Conservation (phyloP, 2,329 filamentous ascomycete genomes). For the Pestalotiopsis sp. region DNA sequence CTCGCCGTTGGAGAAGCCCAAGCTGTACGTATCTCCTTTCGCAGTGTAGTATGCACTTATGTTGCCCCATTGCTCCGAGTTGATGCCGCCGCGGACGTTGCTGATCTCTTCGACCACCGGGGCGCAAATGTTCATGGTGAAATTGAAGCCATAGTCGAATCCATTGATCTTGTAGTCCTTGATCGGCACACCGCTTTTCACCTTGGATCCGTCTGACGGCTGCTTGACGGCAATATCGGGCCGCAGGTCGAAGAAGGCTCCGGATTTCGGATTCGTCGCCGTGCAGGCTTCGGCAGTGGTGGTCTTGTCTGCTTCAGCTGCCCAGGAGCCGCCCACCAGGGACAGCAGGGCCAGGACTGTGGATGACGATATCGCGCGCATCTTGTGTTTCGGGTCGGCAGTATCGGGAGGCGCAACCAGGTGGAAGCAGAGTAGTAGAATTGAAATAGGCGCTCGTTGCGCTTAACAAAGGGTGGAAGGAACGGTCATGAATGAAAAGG, state of each 20-base stretch:
- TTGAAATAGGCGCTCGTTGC: conserved; percentile 8
- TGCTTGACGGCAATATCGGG: conserved; percentile 52
- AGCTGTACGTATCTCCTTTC: conserved; percentile 69
- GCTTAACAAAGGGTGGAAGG: neutral
- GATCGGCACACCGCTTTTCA: conserved; percentile 37
- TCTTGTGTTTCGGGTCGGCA: conserved; percentile 14
- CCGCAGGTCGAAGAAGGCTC: conserved; percentile 62
- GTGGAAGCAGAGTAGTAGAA: neutral
- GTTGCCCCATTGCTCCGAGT: conserved; percentile 66
- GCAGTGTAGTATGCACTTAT: conserved; percentile 77
- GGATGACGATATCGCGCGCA: conserved; percentile 27
- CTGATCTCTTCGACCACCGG: conserved; percentile 70
- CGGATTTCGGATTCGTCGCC: conserved; percentile 52
- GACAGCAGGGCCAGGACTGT: conserved; percentile 33
- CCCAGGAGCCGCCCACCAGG: conserved; percentile 34
- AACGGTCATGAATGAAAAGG: conserved; percentile 1
- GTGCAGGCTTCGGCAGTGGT: conserved; percentile 54
- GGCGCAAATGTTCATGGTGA: conserved; percentile 81
- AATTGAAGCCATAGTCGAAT: conserved; percentile 79
- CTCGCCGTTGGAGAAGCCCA: conserved; percentile 66
- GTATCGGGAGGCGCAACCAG: neutral
- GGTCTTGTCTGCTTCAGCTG: conserved; percentile 39
- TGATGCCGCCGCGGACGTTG: conserved; percentile 62
- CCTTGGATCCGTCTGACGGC: conserved; percentile 44
- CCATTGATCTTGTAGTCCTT: conserved; percentile 68